These are phyloP conservation scores for Naganishia antarctica DNA, from an alignment of 768 basidiomycete species.

Conservation along the genomic window DNA sequence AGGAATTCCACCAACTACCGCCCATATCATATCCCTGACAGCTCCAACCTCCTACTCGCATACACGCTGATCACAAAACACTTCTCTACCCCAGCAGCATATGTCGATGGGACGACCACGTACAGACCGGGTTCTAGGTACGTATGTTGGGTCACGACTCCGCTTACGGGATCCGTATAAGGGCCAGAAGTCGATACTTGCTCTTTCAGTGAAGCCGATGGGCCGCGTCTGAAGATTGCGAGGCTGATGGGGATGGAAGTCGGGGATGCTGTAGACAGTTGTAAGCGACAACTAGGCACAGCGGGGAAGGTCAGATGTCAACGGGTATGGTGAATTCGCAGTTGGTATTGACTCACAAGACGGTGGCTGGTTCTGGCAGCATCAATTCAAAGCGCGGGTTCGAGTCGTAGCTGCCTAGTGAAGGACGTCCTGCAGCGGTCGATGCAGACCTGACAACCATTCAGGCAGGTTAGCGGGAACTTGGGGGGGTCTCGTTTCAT, in stretches of 20 bases:
- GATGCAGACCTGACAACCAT: constrained; percentile 54
- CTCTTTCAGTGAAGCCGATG: constrained; percentile 46
- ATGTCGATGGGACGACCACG: constrained; percentile 68
- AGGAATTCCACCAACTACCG: too few relatives aligned
- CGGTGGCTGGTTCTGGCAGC: constrained; percentile 27
- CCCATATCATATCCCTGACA: background rate
- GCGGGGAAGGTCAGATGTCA: background rate
- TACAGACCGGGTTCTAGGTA: constrained; percentile 63
- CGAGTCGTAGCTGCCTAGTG: constrained; percentile 59
- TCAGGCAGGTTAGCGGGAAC: background rate
- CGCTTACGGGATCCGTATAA: constrained; percentile 69
- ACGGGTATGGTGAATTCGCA: too few relatives aligned
- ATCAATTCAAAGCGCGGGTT: constrained; percentile 68
- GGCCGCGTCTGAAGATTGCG: constrained; percentile 50
- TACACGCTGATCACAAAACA: background rate
- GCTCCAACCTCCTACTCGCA: background rate
- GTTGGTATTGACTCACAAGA: constrained; percentile 33
- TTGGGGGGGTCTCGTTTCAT: background rate
- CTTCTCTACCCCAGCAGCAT: constrained; percentile 53
- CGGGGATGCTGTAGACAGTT: constrained; percentile 27
- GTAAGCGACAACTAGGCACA: constrained; percentile 33
- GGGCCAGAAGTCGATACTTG: constrained; percentile 67
- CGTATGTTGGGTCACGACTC: constrained; percentile 59
- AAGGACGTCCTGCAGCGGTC: constrained; percentile 67
- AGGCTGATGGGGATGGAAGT: constrained; percentile 38